These are phyloP conservation scores for Neurospora sp. DNA, from an alignment of 495 filamentous ascomycete species.

Conservation along the genomic window DNA sequence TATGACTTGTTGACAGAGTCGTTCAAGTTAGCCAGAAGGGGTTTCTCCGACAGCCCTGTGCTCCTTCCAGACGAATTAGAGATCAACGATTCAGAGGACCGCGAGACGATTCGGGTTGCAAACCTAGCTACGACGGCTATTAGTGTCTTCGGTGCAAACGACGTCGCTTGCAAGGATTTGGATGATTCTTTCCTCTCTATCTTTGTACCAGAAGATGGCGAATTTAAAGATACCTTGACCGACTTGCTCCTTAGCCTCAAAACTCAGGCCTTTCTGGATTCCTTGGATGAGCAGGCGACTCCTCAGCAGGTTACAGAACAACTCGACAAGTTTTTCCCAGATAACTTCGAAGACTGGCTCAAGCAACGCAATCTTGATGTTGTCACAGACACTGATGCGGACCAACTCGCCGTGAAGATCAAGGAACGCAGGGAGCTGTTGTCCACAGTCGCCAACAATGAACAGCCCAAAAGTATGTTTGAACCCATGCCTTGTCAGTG, in stretches of 20 bases:
- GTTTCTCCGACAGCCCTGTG: conserved; percentile 60
- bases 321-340: conserved; percentile 65
- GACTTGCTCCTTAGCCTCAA: conserved; percentile 77
- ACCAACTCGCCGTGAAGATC: conserved; percentile 59
- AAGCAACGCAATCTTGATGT: conserved; percentile 55
- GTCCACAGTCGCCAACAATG: conserved; percentile 47
- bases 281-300: conserved; percentile 48
- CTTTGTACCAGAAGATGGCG: conserved; percentile 63
- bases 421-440: conserved; percentile 58
- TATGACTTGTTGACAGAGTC: conserved; percentile 70
- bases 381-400: conserved; percentile 58
- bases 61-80: conserved; percentile 69
- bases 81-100: conserved; percentile 53
- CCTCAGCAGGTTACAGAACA: conserved; percentile 51
- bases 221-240: conserved; percentile 44
- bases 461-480: conserved; percentile 37
- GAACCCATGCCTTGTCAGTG: neutral
- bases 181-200: conserved; percentile 79
- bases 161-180: conserved; percentile 72
- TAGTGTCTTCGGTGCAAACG: conserved; percentile 72
- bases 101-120: conserved; percentile 71
- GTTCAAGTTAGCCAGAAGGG: conserved; percentile 71
- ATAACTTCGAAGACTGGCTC: conserved; percentile 53
- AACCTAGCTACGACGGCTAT: conserved; percentile 81
- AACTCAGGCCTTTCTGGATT: conserved; percentile 73